Evolutionary conservation across 495 filamentous ascomycete species (phyloP).

Genomic region (Friedmanniomyces simplex): DNA sequence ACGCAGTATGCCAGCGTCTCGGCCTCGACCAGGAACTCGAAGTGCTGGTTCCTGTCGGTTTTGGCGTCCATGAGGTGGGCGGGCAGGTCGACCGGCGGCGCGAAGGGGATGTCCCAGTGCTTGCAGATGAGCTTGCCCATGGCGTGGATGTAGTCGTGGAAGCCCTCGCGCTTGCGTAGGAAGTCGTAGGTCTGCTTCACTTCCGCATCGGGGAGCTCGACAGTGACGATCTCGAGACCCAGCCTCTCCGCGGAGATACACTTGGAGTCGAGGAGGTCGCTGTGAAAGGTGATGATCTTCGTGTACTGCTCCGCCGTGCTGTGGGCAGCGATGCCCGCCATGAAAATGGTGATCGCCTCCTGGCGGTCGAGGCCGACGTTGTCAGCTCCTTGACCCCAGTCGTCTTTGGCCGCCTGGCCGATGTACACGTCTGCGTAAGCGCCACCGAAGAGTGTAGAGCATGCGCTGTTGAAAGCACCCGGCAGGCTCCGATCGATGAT

Average conservation of each 20-base stretch:
- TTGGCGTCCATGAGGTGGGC: background rate
- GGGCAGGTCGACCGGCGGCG: constrained; percentile 28
- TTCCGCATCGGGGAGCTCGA: constrained; percentile 35
- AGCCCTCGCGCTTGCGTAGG: constrained; percentile 15
- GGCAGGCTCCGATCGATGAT: constrained; percentile 45
- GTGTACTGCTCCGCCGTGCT: constrained; percentile 28
- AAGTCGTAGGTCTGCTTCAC: constrained; percentile 35
- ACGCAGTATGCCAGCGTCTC: constrained; percentile 50
- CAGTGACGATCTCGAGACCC: constrained; percentile 48
- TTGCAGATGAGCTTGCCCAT: constrained; percentile 31
- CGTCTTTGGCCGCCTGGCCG: constrained; percentile 19
- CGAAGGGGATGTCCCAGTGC: constrained; percentile 22
- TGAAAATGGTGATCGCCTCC: constrained; percentile 32
- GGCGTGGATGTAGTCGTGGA: constrained; percentile 15
- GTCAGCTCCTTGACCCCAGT: constrained; percentile 29
- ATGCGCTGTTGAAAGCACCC: constrained; percentile 63
- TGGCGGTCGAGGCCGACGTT: constrained; percentile 22
- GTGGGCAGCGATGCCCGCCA: constrained; percentile 29
- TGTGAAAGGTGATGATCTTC: background rate
- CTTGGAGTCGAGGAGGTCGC: constrained; percentile 16
- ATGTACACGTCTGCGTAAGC: constrained; percentile 31
- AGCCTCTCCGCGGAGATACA: constrained; percentile 36
- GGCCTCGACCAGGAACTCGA: constrained; percentile 61
- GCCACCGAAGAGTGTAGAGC: constrained; percentile 50
- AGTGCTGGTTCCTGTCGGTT: constrained; percentile 34